phyloP scores from a whole-genome alignment of 2,329 filamentous ascomycete species.

The Pseudocercospora cruenta region DNA sequence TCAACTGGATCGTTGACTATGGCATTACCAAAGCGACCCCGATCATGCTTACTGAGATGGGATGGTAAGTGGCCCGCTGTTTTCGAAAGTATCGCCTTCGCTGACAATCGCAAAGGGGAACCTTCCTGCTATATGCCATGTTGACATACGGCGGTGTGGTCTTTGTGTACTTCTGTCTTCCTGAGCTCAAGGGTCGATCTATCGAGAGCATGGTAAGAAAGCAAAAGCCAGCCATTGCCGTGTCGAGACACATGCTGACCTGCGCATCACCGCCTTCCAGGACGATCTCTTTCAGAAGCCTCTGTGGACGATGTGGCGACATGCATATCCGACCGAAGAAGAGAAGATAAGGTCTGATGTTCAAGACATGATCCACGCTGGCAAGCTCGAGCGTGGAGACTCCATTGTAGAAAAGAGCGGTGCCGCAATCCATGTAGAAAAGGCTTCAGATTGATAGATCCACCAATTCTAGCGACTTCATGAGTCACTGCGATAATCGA shows the following conservation, averaged over 20 bases:
- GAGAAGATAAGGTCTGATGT: conserved; percentile 29
- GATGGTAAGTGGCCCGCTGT: not conserved
- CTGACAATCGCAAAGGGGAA: conserved; percentile 14
- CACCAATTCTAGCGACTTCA: not conserved
- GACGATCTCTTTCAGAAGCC: conserved; percentile 27
- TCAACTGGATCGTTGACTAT: conserved; percentile 31
- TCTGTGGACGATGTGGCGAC: conserved; percentile 27
- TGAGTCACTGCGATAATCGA: not conserved
- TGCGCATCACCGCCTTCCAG: not conserved
- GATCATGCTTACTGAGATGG: conserved; percentile 27
- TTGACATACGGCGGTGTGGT: conserved; percentile 26
- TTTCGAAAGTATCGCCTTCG: conserved; percentile 1
- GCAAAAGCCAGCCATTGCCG: not conserved
- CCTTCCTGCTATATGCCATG: conserved; percentile 26
- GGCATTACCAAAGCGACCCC: conserved; percentile 26
- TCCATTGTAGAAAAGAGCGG: conserved; percentile 12
- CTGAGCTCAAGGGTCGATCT: conserved; percentile 26
- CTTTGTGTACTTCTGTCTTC: conserved; percentile 28
- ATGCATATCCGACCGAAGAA: conserved; percentile 28
- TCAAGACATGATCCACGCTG: conserved; percentile 19
- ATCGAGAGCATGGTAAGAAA: conserved; percentile 26
- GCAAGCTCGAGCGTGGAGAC: conserved; percentile 19
- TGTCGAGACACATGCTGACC: not conserved
- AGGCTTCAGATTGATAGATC: conserved; percentile 1
- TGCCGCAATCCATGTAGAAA: conserved; percentile 11